Base-by-base conservation (phyloP, 2,329 filamentous ascomycete species). In the Orbilia brochopaga region DNA sequence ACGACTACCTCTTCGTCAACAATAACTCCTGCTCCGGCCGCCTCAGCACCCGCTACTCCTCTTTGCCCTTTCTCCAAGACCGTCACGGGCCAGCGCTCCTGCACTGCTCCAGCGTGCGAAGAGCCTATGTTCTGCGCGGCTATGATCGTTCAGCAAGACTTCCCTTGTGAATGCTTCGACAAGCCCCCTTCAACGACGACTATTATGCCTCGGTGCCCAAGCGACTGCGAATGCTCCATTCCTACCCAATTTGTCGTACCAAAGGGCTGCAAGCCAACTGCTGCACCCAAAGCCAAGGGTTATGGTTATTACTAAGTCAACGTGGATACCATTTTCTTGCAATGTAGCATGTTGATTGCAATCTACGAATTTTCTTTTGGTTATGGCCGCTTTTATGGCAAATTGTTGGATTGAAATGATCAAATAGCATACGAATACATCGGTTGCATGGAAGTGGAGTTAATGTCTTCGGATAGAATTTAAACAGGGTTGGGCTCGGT, bases 221-320 rank as follows among this genome's bases (percentile, higher is more conserved):
- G 67, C 30, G 67, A 72, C 42, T 72, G 67, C 42, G 50, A 24
- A 10, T 72, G 67, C 19, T 17, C 30, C 1, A 65, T 72, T 32
- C 67, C 55, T 13, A 72, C 67, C 1, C 19, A 37, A 3, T 65
- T 44, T 35, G 52, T 72, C 32, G 40, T 19, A 10, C 52, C 53
- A 5, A 52, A 53, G 1, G 42, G 44, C 11, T 65, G 61, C 30
- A 4, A 13, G 13, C 7, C n/a, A 1, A 44, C 61, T 5, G n/a
- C 44, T 21, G 44, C 19, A 23, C 44, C 44, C 44, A 48, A 48
- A 4, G 44, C 44, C 44, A 48, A 48, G 4, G 44, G 15, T 11
- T 21, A 6, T 15, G 40, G 15, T 17, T 19, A 23, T 11, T 10
- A 10, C 4, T 10, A 10, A 15, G 44, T 5, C 2, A 21, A 48